phyloP scores from a whole-genome alignment of 768 basidiomycete species.

The Fibroporia radiculosa region DNA sequence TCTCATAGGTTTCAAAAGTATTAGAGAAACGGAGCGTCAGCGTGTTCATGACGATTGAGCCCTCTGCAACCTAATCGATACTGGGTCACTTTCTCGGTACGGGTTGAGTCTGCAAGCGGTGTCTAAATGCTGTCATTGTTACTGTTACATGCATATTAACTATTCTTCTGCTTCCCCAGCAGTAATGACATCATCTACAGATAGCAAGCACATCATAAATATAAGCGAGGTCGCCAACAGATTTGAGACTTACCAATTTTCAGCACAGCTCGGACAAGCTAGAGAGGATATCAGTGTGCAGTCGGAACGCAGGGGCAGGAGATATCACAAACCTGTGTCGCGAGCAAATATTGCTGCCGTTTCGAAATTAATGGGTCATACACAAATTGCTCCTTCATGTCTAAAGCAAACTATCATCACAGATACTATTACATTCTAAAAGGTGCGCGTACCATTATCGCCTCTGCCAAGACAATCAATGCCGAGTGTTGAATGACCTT shows the following conservation, averaged over 20 bases:
- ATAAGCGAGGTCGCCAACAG: conserved; percentile 7
- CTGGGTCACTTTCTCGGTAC: no score
- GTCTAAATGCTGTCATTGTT: no score
- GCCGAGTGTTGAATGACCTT: conserved; percentile 78
- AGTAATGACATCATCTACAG: conserved; percentile 9
- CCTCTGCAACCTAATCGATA: no score
- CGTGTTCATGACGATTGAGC: no score
- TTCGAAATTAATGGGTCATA: conserved; percentile 97
- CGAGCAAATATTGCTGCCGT: conserved; percentile 91
- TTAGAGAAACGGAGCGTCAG: no score
- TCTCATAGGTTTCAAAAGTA: no score
- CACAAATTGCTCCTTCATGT: conserved; percentile 97
- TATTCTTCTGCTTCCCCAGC: conserved; percentile 9
- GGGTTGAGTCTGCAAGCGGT: no score
- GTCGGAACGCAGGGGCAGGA: background rate
- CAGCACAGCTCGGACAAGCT: conserved; percentile 80
- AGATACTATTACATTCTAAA: background rate
- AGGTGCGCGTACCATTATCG: conserved; percentile 64
- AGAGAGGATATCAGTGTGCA: conserved; percentile 6
- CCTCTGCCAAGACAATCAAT: conserved; percentile 87
- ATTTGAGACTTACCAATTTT: conserved; percentile 61
- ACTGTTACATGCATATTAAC: conserved; percentile 1
- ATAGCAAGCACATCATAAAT: background rate
- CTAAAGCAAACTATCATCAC: conserved; percentile 33
- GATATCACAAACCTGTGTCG: conserved; percentile 67